phyloP scores from a whole-genome alignment of 768 basidiomycete species.

The Kwoniella newhampshirensis region DNA sequence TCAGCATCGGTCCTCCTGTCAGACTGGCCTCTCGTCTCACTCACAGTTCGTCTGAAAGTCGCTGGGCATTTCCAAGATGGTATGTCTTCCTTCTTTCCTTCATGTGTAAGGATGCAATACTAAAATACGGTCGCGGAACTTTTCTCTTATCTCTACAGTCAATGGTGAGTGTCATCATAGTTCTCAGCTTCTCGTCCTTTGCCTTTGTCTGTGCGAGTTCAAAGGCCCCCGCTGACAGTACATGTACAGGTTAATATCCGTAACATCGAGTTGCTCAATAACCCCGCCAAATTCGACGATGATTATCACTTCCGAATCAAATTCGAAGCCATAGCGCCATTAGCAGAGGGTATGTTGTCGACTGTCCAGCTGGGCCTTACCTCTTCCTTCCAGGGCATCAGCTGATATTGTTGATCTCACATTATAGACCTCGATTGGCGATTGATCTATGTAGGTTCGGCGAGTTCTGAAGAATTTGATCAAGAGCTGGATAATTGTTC shows the following conservation, averaged over 20 bases:
- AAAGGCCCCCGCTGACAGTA: no score
- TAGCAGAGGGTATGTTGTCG: conserved; percentile 71
- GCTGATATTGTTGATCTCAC: neutral
- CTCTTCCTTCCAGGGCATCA: neutral
- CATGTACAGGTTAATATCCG: conserved; percentile 54
- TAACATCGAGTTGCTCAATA: conserved; percentile 71
- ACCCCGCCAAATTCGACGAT: conserved; percentile 87
- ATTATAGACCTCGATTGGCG: conserved; percentile 93
- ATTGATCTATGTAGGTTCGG: conserved; percentile 93
- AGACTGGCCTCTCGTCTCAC: no score
- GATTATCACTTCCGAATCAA: conserved; percentile 90
- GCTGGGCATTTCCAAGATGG: conserved; percentile 5
- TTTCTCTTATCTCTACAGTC: conserved; percentile 28
- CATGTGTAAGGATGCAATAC: neutral
- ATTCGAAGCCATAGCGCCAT: conserved; percentile 90
- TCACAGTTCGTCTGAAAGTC: no score
- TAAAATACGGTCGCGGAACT: no score
- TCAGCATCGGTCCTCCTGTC: no score
- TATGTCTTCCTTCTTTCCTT: neutral
- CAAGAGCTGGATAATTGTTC: conserved; percentile 97
- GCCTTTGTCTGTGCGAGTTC: neutral
- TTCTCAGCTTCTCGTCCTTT: neutral
- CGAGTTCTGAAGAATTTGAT: conserved; percentile 84
- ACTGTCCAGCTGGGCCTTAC: neutral
- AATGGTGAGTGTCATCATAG: conserved; percentile 32